Conservation (phyloP, 2,329 filamentous ascomycete species). For the Scedosporium apiospermum region DNA sequence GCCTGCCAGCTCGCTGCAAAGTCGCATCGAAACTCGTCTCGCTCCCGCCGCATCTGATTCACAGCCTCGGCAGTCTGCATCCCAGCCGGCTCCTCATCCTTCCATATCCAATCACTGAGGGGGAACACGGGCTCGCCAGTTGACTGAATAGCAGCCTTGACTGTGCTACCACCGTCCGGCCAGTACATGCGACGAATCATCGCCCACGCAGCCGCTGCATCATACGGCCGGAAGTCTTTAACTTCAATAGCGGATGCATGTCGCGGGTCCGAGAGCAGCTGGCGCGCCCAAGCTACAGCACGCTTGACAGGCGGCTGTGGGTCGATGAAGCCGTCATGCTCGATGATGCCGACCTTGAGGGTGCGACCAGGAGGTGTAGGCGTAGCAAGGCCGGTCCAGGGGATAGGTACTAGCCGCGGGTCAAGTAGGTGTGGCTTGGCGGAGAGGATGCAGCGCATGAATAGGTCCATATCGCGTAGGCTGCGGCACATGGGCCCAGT, state of each 20-base stretch:
- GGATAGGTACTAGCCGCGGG: conserved; percentile 5
- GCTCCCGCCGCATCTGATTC: conserved; percentile 14
- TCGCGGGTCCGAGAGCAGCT: conserved; percentile 11
- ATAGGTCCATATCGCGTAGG: conserved; percentile 23
- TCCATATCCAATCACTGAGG: conserved; percentile 30
- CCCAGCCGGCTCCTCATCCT: conserved; percentile 16
- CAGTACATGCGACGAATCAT: conserved; percentile 33
- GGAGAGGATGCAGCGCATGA: conserved; percentile 14
- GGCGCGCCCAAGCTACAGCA: conserved; percentile 24
- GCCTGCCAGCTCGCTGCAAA: conserved; percentile 18
- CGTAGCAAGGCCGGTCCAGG: neutral
- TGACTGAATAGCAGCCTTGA: conserved; percentile 21
- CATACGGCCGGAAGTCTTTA: conserved; percentile 24
- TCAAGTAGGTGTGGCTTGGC: conserved; percentile 27
- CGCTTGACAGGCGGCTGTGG: conserved; percentile 28
- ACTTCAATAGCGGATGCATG: conserved; percentile 16
- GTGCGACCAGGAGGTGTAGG: conserved; percentile 6
- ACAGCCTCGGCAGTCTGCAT: conserved; percentile 16
- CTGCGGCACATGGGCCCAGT: conserved; percentile 23
- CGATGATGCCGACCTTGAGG: conserved; percentile 33
- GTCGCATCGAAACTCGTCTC: conserved; percentile 18
- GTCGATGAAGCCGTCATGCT: conserved; percentile 24
- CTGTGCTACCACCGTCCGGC: conserved; percentile 28
- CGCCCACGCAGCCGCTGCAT: conserved; percentile 17
- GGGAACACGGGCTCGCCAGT: conserved; percentile 34